Evolutionary conservation across 306 rosid genomes (phyloP).

Genomic region (Sesbania bispinosa): DNA sequence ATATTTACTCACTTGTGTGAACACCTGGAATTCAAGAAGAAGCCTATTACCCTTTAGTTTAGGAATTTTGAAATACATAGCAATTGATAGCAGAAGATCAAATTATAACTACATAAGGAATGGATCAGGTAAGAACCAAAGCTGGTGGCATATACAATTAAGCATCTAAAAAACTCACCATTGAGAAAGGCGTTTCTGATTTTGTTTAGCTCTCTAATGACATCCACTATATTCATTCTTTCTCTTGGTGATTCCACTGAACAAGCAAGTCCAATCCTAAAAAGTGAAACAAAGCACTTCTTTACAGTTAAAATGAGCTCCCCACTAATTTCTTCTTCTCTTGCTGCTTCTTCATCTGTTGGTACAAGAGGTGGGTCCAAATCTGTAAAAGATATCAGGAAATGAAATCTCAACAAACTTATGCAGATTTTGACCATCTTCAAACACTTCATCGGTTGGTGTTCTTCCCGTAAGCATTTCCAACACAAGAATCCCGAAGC

Average conservation of each 20-base stretch:
- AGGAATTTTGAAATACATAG: not conserved
- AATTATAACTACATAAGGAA: not conserved
- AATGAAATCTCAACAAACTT: not conserved
- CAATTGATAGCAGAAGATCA: not conserved
- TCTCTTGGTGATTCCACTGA: conserved; percentile 14
- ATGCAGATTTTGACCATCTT: conserved; percentile 16
- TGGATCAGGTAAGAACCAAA: not conserved
- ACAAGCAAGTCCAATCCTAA: conserved; percentile 15
- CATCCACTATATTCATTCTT: conserved; percentile 24
- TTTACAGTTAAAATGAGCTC: not conserved
- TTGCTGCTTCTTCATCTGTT: too few species aligned
- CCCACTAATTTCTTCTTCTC: not conserved
- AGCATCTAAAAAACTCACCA: not conserved
- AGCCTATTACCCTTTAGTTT: too few species aligned
- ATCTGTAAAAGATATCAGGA: not conserved
- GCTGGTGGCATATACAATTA: not conserved
- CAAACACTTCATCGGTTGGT: conserved; percentile 24
- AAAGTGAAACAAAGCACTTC: not conserved
- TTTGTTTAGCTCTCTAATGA: conserved; percentile 5
- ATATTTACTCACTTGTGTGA: not conserved
- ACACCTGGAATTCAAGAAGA: too few species aligned
- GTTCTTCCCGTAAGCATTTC: conserved; percentile 31
- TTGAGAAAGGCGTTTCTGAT: not conserved
- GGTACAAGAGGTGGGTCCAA: not conserved
- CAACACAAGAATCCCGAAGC: conserved; percentile 30